phyloP scores from a whole-genome alignment of 140 eudicot species.

The Senecio squalidus region DNA sequence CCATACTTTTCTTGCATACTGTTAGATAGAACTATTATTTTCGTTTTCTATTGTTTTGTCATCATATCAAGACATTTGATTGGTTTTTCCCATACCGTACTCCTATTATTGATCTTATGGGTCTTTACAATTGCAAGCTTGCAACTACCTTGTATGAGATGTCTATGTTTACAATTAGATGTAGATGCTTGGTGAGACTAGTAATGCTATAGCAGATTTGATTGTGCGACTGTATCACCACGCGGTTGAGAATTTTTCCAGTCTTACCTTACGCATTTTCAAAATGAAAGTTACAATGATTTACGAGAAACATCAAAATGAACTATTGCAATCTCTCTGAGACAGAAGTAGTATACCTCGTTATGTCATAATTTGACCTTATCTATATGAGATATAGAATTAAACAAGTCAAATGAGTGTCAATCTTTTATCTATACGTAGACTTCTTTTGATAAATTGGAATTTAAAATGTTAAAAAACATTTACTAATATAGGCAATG shows the following conservation, averaged over 20 bases:
- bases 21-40: not conserved
- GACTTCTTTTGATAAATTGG: not conserved
- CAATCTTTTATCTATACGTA: no score
- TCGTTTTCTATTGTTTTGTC: slow-evolving; percentile 7
- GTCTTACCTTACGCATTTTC: not conserved
- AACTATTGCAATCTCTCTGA: no score
- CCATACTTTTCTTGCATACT: slow-evolving; percentile 21
- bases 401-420: no score
- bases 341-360: no score
- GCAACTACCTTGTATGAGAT: slow-evolving; percentile 21
- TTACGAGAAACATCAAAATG: no score
- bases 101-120: slow-evolving; percentile 1
- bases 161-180: not conserved
- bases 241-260: not conserved
- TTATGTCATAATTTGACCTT: no score
- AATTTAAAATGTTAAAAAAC: not conserved
- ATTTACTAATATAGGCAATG: not conserved
- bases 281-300: no score
- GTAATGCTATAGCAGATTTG: not conserved
- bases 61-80: slow-evolving; percentile 7
- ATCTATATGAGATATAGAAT: no score
- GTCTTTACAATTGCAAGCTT: slow-evolving; percentile 9
- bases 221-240: not conserved
- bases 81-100: slow-evolving; percentile 2
- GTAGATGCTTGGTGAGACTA: not conserved